A percentile compares a stretch with the other conserved stretches of the same genome.
phyloP scores from a whole-genome alignment of 2,329 filamentous ascomycete genomes.

The Chrysoporthe austroafricana region DNA sequence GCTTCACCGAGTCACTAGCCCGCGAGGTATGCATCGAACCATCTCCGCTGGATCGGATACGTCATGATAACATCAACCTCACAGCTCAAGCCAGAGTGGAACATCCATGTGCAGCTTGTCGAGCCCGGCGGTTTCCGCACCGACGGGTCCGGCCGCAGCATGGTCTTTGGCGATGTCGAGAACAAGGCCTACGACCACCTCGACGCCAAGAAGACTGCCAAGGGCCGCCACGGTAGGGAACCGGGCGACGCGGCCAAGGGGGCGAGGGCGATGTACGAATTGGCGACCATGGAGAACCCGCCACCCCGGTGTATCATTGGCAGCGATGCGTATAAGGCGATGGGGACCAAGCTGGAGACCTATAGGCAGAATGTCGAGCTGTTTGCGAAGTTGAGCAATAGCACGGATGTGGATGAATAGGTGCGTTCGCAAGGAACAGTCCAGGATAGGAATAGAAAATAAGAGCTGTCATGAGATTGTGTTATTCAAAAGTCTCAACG shows the following conservation, averaged over 20 bases:
- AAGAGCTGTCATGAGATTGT: too few species aligned
- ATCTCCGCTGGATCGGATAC: too few species aligned
- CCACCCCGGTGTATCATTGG: constrained; percentile 13
- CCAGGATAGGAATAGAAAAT: too few species aligned
- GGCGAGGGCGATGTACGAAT: constrained; percentile 55
- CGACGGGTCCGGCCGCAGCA: constrained; percentile 19
- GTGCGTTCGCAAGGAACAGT: too few species aligned
- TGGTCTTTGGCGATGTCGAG: constrained; percentile 45
- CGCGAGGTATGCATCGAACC: constrained; percentile 3
- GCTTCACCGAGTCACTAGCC: constrained; percentile 32
- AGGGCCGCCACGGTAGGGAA: constrained; percentile 49
- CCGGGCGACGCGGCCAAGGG: constrained; percentile 60
- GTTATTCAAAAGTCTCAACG: too few species aligned
- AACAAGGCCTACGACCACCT: constrained; percentile 40
- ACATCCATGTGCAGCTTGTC: constrained; percentile 36
- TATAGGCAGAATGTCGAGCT: constrained; percentile 5
- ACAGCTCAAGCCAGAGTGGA: constrained; percentile 19
- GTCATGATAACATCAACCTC: too few species aligned
- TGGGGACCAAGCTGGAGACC: constrained; percentile 5
- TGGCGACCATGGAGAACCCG: constrained; percentile 33
- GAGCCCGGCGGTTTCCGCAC: constrained; percentile 61
- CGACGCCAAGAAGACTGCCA: constrained; percentile 37
- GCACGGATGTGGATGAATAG: constrained; percentile 11
- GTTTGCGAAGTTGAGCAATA: constrained; percentile 15
- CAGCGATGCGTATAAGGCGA: constrained; percentile 10